Evolutionary conservation across 805 yeast species (phyloP).

Genomic region (Henningerozyma blattae): DNA sequence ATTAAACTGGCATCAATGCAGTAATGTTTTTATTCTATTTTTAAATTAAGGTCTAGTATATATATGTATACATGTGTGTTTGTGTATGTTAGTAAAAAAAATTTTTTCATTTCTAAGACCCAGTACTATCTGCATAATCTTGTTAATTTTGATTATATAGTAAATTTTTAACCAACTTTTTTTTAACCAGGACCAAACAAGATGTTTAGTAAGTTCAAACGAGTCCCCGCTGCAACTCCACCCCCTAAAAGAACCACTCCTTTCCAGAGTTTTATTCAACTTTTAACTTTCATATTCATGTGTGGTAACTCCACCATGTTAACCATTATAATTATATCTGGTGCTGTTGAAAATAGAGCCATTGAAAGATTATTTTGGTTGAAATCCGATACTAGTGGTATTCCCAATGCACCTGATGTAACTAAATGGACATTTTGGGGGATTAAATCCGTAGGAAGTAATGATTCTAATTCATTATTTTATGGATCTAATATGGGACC

Average conservation of each 20-base stretch:
- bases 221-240: too few species aligned
- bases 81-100: too few species aligned
- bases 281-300: conserved; percentile 17
- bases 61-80: too few species aligned
- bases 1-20: too few species aligned
- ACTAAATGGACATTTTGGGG: conserved; percentile 87
- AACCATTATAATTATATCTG: conserved; percentile 51
- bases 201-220: too few species aligned
- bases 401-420: conserved; percentile 34
- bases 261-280: not conserved
- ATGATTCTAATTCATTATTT: conserved; percentile 7
- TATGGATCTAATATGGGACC: conserved; percentile 33
- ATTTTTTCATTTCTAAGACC: too few species aligned
- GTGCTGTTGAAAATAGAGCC: conserved; percentile 46
- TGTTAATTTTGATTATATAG: too few species aligned
- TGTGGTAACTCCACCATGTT: conserved; percentile 36
- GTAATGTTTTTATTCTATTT: too few species aligned
- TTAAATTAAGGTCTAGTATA: too few species aligned
- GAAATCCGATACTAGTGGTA: conserved; percentile 50
- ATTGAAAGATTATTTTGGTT: conserved; percentile 60
- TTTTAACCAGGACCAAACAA: too few species aligned
- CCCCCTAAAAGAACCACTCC: not conserved
- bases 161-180: too few species aligned
- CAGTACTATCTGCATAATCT: too few species aligned
- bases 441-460: conserved; percentile 22